phyloP scores from a whole-genome alignment of 176 grass and related monocot genomes.

The Paspalum vaginatum region DNA sequence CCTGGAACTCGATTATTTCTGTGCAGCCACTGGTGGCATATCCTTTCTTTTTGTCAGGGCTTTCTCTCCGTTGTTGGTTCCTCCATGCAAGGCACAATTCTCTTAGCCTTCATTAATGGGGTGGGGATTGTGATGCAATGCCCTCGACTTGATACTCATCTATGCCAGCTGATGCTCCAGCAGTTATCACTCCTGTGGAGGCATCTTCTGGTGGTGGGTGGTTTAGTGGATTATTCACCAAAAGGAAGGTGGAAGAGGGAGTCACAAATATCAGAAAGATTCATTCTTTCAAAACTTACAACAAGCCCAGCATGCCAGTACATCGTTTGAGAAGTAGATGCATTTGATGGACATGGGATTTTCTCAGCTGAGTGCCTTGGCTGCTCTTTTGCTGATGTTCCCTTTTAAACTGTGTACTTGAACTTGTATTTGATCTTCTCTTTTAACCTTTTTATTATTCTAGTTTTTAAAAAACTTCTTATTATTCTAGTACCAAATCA shows the following conservation, averaged over 20 bases:
- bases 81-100: background rate
- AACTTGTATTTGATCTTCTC: background rate
- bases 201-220: background rate
- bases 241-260: slow-evolving; percentile 21
- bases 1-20: slow-evolving; percentile 53
- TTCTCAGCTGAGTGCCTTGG: slow-evolving; percentile 1
- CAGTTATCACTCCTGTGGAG: background rate
- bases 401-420: background rate
- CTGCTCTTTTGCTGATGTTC: background rate
- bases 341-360: background rate
- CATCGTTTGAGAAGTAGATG: slow-evolving; percentile 26
- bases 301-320: background rate
- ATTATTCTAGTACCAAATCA: background rate
- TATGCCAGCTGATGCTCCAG: background rate
- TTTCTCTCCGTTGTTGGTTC: background rate
- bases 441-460: background rate
- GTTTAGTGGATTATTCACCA: slow-evolving; percentile 29
- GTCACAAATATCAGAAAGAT: slow-evolving; percentile 11
- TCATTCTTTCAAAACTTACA: slow-evolving; percentile 35
- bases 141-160: background rate
- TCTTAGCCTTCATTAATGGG: slow-evolving; percentile 30
- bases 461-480: background rate
- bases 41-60: slow-evolving; percentile 45
- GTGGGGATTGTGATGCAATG: background rate
- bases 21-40: slow-evolving; percentile 45